A percentile compares a stretch with the other conserved stretches of the same genome.
These are phyloP conservation scores for Lactarius trivialis DNA, from an alignment of 768 basidiomycete genomes.

Conservation along the genomic window DNA sequence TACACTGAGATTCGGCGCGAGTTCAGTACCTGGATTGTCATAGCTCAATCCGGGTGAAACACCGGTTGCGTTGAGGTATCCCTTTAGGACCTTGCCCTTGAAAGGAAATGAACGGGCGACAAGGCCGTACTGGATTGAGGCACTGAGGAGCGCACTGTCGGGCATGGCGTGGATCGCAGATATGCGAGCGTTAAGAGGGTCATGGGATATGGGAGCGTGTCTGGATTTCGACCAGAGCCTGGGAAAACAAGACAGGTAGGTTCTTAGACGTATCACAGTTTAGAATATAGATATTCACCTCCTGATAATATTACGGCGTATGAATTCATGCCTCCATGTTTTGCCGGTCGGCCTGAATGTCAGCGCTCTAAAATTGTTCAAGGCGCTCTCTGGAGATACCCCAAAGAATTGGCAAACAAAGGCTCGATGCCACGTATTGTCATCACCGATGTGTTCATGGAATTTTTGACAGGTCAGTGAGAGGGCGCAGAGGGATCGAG, in stretches of 20 bases:
- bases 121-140: conserved; percentile 61
- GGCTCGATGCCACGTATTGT: conserved; percentile 75
- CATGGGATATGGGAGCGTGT: conserved; percentile 52
- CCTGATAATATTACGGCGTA: conserved; percentile 46
- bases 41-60: conserved; percentile 51
- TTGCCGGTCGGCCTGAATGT: conserved; percentile 50
- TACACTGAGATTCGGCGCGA: conserved; percentile 57
- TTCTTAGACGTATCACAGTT: background rate
- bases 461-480: conserved; percentile 45
- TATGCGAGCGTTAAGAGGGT: conserved; percentile 54
- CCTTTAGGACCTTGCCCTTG: conserved; percentile 61
- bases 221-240: conserved; percentile 71
- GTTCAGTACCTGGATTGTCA: conserved; percentile 72
- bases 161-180: conserved; percentile 56
- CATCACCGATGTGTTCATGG: conserved; percentile 62
- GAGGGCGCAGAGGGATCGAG: conserved; percentile 53
- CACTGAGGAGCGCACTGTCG: conserved; percentile 47
- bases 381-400: conserved; percentile 56
- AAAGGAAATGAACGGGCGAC: conserved; percentile 68
- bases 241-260: conserved; percentile 11
- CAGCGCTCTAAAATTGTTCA: conserved; percentile 36
- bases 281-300: conserved; percentile 36
- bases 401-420: conserved; percentile 63
- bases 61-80: conserved; percentile 61
- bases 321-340: conserved; percentile 68